phyloP scores from a whole-genome alignment of 2,329 filamentous ascomycete species.

The Fusarium lateritium region DNA sequence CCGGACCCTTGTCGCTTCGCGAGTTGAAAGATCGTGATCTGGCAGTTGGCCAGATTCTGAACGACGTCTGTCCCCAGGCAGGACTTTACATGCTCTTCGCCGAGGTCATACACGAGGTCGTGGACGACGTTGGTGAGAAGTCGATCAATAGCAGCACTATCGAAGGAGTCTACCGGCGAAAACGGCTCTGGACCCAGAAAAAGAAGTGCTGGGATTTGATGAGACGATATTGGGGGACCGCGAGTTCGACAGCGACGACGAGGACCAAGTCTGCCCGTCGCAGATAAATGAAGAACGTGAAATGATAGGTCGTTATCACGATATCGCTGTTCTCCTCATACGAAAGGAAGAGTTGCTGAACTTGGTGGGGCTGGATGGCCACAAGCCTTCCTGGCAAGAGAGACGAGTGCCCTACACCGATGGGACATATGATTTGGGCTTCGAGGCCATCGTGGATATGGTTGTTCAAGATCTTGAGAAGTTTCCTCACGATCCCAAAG shows the following conservation, averaged over 20 bases:
- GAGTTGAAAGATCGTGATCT: constrained; percentile 7
- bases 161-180: constrained; percentile 9
- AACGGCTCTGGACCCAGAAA: constrained; percentile 3
- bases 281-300: neutral
- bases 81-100: constrained; percentile 30
- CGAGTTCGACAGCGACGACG: constrained; percentile 11
- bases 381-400: neutral
- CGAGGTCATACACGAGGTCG: constrained; percentile 15
- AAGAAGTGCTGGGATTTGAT: constrained; percentile 24
- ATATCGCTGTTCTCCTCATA: constrained; percentile 19
- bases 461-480: constrained; percentile 1
- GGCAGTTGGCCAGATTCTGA: constrained; percentile 16
- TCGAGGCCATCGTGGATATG: neutral
- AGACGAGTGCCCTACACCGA: neutral
- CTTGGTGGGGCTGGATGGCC: neutral
- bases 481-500: neutral
- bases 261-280: neutral
- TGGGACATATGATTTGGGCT: neutral
- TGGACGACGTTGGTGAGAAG: neutral
- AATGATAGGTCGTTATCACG: constrained; percentile 15
- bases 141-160: constrained; percentile 11
- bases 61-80: constrained; percentile 5
- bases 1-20: neutral
- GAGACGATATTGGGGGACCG: neutral
- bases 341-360: constrained; percentile 6